Percentiles rank a stretch among this genome's conserved stretches.
These are phyloP conservation scores for Colletotrichum chrysophilum DNA, from an alignment of 2,329 filamentous ascomycete genomes.

Conservation along the genomic window DNA sequence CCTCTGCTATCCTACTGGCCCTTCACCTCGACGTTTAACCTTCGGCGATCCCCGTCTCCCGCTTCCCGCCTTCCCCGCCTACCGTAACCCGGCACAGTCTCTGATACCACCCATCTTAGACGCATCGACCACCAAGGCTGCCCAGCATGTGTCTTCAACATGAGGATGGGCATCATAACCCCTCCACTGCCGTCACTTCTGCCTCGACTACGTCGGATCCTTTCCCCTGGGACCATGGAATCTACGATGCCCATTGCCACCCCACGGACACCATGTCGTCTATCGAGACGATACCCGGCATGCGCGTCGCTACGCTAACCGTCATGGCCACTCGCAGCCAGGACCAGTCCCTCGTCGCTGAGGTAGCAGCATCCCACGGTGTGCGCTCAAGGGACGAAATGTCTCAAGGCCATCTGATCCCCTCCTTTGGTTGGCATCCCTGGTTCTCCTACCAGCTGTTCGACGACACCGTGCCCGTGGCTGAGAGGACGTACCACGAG, in stretches of 20 bases:
- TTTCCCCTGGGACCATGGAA: slow-evolving; percentile 74
- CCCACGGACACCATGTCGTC: slow-evolving; percentile 78
- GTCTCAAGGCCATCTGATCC: slow-evolving; percentile 47
- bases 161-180: background rate
- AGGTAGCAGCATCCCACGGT: slow-evolving; percentile 62
- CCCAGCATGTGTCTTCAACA: slow-evolving; percentile 17
- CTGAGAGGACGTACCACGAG: slow-evolving; percentile 40
- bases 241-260: slow-evolving; percentile 84
- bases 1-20: background rate
- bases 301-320: slow-evolving; percentile 71
- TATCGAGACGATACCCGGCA: slow-evolving; percentile 61
- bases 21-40: background rate
- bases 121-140: background rate
- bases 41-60: background rate
- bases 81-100: background rate
- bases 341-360: slow-evolving; percentile 75
- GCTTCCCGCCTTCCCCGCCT: background rate
- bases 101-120: background rate
- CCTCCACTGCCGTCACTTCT: background rate
- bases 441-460: slow-evolving; percentile 85
- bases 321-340: slow-evolving; percentile 80
- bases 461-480: slow-evolving; percentile 51
- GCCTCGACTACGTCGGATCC: slow-evolving; percentile 22
- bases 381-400: slow-evolving; percentile 36
- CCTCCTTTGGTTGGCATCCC: slow-evolving; percentile 87